phyloP scores from a whole-genome alignment of 768 basidiomycete species.

The Chiua virens region DNA sequence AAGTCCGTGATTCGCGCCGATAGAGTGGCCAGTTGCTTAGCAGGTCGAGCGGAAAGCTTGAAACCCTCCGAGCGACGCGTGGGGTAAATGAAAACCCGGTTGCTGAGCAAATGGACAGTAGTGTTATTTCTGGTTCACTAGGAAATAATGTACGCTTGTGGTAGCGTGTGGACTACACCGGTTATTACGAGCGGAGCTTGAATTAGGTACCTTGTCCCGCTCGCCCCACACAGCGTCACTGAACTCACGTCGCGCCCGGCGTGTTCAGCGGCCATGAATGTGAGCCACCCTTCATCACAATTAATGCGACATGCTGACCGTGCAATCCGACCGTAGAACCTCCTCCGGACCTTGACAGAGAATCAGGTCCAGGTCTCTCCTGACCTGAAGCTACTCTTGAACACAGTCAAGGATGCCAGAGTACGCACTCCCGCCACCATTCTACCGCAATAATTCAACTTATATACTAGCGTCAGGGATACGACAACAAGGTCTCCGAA shows the following conservation, averaged over 20 bases:
- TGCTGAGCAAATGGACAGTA: too few species aligned
- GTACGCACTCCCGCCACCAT: slow-evolving; percentile 49
- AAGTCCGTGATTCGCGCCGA: too few species aligned
- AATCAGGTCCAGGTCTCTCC: slow-evolving; percentile 64
- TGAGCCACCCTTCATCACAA: neutral
- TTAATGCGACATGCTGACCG: neutral
- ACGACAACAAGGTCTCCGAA: slow-evolving; percentile 75
- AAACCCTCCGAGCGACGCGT: too few species aligned
- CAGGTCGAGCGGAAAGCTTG: too few species aligned
- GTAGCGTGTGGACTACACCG: too few species aligned
- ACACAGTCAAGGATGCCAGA: slow-evolving; percentile 83
- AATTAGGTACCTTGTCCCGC: slow-evolving; percentile 31
- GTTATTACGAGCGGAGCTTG: slow-evolving; percentile 30
- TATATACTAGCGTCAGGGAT: slow-evolving; percentile 40
- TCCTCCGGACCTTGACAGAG: slow-evolving; percentile 83
- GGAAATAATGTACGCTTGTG: too few species aligned
- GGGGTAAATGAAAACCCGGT: too few species aligned
- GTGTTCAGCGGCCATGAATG: slow-evolving; percentile 30
- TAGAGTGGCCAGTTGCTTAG: too few species aligned
- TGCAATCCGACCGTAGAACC: slow-evolving; percentile 55
- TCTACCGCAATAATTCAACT: slow-evolving; percentile 19
- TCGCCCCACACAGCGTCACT: slow-evolving; percentile 33
- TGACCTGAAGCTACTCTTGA: slow-evolving; percentile 80
- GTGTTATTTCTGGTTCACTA: too few species aligned
- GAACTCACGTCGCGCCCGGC: slow-evolving; percentile 24